Evolutionary conservation across 2,329 filamentous ascomycete genomes (phyloP).

Genomic region (Cladophialophora chaetospira): DNA sequence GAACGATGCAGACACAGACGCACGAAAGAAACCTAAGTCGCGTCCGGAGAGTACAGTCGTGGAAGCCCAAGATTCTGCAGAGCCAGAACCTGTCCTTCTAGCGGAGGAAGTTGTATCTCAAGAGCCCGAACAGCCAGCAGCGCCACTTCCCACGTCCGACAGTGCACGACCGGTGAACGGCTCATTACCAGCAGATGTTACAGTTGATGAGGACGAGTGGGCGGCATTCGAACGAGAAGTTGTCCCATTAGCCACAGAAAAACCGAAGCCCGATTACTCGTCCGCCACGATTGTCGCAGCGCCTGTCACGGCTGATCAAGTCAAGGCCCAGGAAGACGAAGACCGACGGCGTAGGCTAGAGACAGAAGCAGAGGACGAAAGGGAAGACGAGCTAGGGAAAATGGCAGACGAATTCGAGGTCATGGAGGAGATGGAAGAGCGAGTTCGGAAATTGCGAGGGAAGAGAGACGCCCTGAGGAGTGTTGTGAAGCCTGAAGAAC

Average conservation of each 20-base stretch:
- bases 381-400: constrained; percentile 72
- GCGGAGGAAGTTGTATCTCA: neutral
- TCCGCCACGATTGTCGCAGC: constrained; percentile 69
- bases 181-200: constrained; percentile 17
- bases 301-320: constrained; percentile 65
- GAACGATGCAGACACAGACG: constrained; percentile 22
- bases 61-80: neutral
- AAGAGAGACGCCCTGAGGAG: constrained; percentile 67
- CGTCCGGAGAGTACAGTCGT: constrained; percentile 36
- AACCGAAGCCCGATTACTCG: constrained; percentile 29
- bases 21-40: constrained; percentile 30
- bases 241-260: constrained; percentile 49
- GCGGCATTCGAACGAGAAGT: constrained; percentile 85
- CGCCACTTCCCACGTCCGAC: neutral
- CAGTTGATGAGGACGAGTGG: constrained; percentile 77
- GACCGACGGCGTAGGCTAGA: constrained; percentile 53
- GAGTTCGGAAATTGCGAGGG: constrained; percentile 69
- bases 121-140: neutral
- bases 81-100: neutral
- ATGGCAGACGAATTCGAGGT: constrained; percentile 79
- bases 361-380: constrained; percentile 64
- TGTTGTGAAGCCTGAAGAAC: constrained; percentile 33
- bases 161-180: constrained; percentile 7
- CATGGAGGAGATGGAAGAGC: constrained; percentile 76
- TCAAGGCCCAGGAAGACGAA: constrained; percentile 57